Percentiles rank a stretch among this genome's conserved stretches.
Conservation (phyloP, 78 protist species). For the Dictyostelium brefeldianum region DNA sequence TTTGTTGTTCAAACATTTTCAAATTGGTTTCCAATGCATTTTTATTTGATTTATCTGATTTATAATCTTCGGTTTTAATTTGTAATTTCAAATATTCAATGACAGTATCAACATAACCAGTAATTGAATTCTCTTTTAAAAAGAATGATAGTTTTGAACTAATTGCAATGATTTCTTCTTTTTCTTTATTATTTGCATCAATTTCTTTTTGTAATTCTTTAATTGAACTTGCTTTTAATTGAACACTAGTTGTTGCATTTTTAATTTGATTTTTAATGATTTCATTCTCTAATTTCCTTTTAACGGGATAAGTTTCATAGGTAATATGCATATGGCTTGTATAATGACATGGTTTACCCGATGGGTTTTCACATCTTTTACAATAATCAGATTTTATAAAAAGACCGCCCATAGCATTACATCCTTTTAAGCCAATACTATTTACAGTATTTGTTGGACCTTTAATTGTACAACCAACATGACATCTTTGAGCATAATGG, state of each 20-base stretch:
- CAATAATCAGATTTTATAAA: too few species aligned
- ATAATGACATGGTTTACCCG: neutral
- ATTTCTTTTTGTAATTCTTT: neutral
- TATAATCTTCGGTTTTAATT: neutral
- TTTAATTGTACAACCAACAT: neutral
- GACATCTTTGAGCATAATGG: neutral
- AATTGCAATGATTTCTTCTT: neutral
- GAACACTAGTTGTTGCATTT: neutral
- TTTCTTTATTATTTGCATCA: neutral
- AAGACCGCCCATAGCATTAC: neutral
- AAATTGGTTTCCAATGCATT: neutral
- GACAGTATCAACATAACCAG: neutral
- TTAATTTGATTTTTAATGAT: neutral
- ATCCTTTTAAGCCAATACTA: neutral
- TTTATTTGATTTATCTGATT: constrained; percentile 3
- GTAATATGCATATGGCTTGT: neutral
- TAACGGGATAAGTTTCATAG: neutral
- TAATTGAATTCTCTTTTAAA: neutral
- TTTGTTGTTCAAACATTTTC: neutral
- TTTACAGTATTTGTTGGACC: neutral
- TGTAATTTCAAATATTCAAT: neutral
- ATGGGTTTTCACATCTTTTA: too few species aligned
- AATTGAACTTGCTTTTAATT: neutral
- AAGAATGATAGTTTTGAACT: neutral
- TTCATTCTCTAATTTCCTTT: neutral